Evolutionary conservation across 257 asterid genomes (phyloP).

Genomic region (Ilex asprella): DNA sequence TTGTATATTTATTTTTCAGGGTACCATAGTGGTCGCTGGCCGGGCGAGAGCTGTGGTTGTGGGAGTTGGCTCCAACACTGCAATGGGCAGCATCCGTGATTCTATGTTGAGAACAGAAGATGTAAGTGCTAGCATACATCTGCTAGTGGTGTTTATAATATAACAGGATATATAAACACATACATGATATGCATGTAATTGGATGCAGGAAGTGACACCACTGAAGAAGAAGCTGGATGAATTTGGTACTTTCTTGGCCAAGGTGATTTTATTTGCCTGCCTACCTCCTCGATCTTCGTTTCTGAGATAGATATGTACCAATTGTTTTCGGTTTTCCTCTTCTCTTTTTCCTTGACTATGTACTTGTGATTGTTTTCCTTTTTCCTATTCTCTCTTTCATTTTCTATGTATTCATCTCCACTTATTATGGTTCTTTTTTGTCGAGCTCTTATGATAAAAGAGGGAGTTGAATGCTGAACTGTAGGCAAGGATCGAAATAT

Average conservation of each 20-base stretch:
- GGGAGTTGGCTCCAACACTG: constrained; percentile 98
- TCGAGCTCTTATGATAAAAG: too few relatives aligned
- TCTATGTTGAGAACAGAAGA: constrained; percentile 96
- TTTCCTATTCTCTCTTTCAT: too few relatives aligned
- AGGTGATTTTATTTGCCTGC: constrained; percentile 42
- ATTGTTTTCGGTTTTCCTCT: too few relatives aligned
- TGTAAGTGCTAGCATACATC: constrained; percentile 33
- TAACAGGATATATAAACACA: not conserved
- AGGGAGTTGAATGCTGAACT: too few relatives aligned
- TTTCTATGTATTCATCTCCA: too few relatives aligned
- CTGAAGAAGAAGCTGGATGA: constrained; percentile 96
- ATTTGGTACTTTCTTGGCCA: constrained; percentile 91
- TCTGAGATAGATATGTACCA: too few relatives aligned
- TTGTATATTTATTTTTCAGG: constrained; percentile 44
- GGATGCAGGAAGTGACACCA: constrained; percentile 87
- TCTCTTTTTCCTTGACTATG: too few relatives aligned
- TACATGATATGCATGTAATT: constrained; percentile 2
- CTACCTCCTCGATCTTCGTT: not conserved
- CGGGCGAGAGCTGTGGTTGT: constrained; percentile 91
- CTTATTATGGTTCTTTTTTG: too few relatives aligned
- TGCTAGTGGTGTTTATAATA: not conserved
- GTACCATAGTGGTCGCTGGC: constrained; percentile 92
- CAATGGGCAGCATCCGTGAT: constrained; percentile 99
- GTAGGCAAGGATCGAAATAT: too few relatives aligned
- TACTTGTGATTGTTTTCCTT: too few relatives aligned